These are phyloP conservation scores for Dryas alaskensis DNA, from an alignment of 306 rosid species.

Conservation along the genomic window DNA sequence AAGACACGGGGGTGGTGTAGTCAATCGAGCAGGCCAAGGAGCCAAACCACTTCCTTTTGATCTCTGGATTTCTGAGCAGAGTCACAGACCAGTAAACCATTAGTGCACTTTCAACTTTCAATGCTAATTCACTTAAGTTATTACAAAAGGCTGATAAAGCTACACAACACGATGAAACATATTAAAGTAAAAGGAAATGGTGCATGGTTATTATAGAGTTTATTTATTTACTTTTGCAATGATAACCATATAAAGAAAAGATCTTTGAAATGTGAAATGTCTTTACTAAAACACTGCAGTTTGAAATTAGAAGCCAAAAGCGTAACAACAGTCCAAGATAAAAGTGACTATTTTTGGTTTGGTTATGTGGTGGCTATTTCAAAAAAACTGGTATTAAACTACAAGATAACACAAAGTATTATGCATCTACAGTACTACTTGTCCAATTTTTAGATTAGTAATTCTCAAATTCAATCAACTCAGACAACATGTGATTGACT, in stretches of 20 bases:
- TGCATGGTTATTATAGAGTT: no score
- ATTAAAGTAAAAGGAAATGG: no score
- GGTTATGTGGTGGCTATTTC: no score
- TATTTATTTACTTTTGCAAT: no score
- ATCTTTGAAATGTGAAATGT: no score
- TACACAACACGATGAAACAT: no score
- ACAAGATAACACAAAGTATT: neutral
- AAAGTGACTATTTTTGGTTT: neutral
- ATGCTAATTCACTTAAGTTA: neutral
- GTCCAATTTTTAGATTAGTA: neutral
- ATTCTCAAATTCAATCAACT: neutral
- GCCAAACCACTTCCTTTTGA: conserved; percentile 88
- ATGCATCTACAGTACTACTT: neutral
- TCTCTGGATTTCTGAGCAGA: conserved; percentile 57
- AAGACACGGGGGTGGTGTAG: conserved; percentile 87
- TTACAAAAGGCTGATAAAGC: neutral
- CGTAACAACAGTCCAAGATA: no score
- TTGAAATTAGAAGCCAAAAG: no score
- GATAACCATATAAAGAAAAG: no score
- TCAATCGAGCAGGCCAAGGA: conserved; percentile 96
- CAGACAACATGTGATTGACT: neutral
- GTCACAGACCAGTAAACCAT: neutral
- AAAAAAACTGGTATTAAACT: neutral
- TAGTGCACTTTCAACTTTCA: conserved; percentile 1
- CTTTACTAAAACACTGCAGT: no score